Evolutionary conservation across 345 rosid genomes (phyloP).

Genomic region (Euphorbia peplus): DNA sequence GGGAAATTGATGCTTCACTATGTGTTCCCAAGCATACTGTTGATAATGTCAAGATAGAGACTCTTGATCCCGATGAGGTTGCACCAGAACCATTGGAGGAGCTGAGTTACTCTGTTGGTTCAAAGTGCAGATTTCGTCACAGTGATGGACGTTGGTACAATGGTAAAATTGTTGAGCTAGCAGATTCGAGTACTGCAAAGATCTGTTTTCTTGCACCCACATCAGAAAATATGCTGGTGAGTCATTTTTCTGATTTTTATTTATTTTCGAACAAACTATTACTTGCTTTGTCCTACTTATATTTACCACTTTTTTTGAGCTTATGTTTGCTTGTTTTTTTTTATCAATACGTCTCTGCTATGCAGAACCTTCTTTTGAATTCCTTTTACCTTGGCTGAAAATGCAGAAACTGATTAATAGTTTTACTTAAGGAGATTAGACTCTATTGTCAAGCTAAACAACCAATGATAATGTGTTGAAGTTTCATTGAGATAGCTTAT

Average conservation of each 20-base stretch:
- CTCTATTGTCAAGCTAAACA: not conserved
- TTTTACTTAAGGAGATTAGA: not conserved
- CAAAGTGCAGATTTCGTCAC: slow-evolving; percentile 72
- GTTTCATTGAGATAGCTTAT: slow-evolving; percentile 1
- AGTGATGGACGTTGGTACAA: slow-evolving; percentile 89
- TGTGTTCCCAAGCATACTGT: slow-evolving; percentile 23
- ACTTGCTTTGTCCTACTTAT: not conserved
- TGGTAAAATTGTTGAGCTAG: slow-evolving; percentile 63
- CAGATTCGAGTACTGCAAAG: slow-evolving; percentile 55
- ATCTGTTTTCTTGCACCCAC: slow-evolving; percentile 83
- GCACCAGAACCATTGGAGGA: slow-evolving; percentile 54
- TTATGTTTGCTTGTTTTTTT: not conserved
- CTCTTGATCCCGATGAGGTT: slow-evolving; percentile 38
- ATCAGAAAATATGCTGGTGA: slow-evolving; percentile 82
- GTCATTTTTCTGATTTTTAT: slow-evolving; percentile 16
- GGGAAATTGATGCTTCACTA: slow-evolving; percentile 55
- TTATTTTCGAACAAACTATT: not conserved
- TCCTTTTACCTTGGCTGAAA: not conserved
- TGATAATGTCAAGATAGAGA: slow-evolving; percentile 49
- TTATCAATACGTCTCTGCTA: not conserved
- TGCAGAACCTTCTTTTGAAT: not conserved
- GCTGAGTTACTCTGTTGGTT: slow-evolving; percentile 46
- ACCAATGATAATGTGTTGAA: not conserved
- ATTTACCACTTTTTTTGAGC: not conserved
- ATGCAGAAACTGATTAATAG: not conserved